These are phyloP conservation scores for Apostasia ramifera DNA, from an alignment of 106 monocot genomes.

Conservation along the genomic window DNA sequence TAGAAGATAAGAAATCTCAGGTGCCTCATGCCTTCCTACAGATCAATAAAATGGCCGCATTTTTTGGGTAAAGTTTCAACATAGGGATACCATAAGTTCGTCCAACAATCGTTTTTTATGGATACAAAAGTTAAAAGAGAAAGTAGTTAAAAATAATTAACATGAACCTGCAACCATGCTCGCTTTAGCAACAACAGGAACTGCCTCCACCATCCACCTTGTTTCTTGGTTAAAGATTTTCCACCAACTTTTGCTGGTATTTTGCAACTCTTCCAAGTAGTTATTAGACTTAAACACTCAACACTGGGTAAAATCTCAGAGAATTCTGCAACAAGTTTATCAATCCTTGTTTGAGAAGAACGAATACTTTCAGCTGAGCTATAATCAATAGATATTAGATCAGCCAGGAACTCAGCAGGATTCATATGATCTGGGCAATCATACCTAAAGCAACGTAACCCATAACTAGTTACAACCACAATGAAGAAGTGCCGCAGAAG, in stretches of 20 bases:
- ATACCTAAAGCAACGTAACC: slow-evolving; percentile 38
- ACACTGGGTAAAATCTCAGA: slow-evolving; percentile 24
- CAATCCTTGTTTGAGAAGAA: slow-evolving; percentile 64
- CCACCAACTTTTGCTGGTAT: slow-evolving; percentile 19
- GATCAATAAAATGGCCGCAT: no score
- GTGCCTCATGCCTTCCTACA: no score
- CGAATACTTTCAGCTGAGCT: slow-evolving; percentile 72
- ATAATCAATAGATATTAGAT: slow-evolving; percentile 94
- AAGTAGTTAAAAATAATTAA: background rate
- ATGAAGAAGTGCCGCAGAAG: slow-evolving; percentile 1
- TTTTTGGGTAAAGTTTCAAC: no score
- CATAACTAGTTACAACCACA: background rate
- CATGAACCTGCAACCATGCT: slow-evolving; percentile 88
- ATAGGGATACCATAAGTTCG: no score
- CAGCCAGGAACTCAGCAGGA: slow-evolving; percentile 90
- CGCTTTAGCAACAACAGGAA: slow-evolving; percentile 88
- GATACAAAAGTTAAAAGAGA: background rate
- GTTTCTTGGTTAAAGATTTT: slow-evolving; percentile 42
- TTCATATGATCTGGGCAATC: slow-evolving; percentile 83
- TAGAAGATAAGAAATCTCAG: no score
- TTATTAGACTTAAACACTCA: slow-evolving; percentile 28
- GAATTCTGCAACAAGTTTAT: slow-evolving; percentile 75
- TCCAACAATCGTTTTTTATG: background rate
- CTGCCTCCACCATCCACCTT: slow-evolving; percentile 82
- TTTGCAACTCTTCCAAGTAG: slow-evolving; percentile 14